Evolutionary conservation across 805 yeast species (phyloP), one percentile per base, ranked within the genome.

Genomic region (Candida silvatica): DNA sequence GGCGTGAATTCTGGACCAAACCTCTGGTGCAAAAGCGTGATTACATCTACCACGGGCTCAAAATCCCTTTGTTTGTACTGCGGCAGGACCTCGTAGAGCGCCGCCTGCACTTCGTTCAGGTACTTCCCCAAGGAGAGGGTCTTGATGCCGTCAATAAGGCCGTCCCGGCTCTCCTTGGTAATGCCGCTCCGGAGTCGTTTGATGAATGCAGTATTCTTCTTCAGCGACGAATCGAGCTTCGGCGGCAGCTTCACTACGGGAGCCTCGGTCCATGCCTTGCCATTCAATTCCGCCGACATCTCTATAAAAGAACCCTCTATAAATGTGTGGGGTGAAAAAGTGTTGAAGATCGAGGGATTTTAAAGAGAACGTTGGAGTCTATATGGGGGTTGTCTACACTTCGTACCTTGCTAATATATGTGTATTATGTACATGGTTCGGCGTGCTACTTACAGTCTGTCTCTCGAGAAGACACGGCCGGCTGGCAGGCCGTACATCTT

Each of bases 191-290:
- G 69, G 34, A 87, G 51, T 46, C 80, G 80, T 51, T 78, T 81
- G 34, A 86, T 77, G 48, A 84, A 82, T 0, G 86, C 80, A 3
- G 85, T 74, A 51, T 88, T 84, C 53, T 80, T 83, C 62, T 87
- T 87, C 44, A 87, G 62, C 37, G 88, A 80, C 0, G 94, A 64
- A 51, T 87, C 95, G 7, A 77, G 54, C 27, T 51, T 30, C 3
- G 18, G 22, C 27, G 45, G 48, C 27, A 49, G 29, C n/a, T 49
- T 48, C 34, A 51, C 49, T n/a, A 58, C 57, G 15, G 41, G 45
- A 17, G 59, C 68, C 1, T 77, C 81, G 24, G 55, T 51, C 82
- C 84, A 76, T 2, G 80, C 78, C 36, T 51, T 45, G 0, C 38
- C 27, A 46, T 79, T 78, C 18, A 64, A n/a, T n/a, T n/a, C n/a